These are phyloP conservation scores for Lupinus albus DNA, from an alignment of 306 rosid genomes.

Conservation along the genomic window DNA sequence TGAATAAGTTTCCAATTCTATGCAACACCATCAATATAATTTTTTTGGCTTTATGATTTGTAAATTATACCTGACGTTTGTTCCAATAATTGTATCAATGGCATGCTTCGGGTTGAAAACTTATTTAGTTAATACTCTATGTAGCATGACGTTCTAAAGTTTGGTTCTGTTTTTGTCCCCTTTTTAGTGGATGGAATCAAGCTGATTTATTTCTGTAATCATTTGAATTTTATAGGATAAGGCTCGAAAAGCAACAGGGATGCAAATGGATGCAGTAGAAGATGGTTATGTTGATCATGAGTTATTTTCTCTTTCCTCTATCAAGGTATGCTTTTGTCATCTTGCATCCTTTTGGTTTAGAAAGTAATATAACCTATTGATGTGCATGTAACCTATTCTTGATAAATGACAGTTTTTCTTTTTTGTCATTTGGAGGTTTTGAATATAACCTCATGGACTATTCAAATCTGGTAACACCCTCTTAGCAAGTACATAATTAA, in stretches of 20 bases:
- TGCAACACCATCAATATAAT: neutral
- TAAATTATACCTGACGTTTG: slow-evolving; percentile 3
- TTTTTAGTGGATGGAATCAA: neutral
- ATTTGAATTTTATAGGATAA: slow-evolving; percentile 62
- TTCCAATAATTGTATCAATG: neutral
- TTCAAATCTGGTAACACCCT: neutral
- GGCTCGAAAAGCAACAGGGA: slow-evolving; percentile 83
- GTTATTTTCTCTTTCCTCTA: slow-evolving; percentile 80
- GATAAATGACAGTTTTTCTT: neutral
- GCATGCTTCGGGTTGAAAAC: neutral
- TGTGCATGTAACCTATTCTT: neutral
- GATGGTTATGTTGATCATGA: slow-evolving; percentile 76
- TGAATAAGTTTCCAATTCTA: slow-evolving; percentile 2
- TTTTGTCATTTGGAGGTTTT: neutral
- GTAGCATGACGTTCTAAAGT: slow-evolving; percentile 16
- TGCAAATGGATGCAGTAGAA: slow-evolving; percentile 79
- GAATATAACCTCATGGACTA: neutral
- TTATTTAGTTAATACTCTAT: neutral
- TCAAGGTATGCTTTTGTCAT: slow-evolving; percentile 65
- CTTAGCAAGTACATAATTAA: neutral
- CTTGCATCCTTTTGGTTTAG: slow-evolving; percentile 12
- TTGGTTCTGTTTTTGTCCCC: neutral
- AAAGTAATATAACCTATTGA: slow-evolving; percentile 3
- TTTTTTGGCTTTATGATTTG: neutral
- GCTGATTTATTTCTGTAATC: slow-evolving; percentile 35